phyloP scores from a whole-genome alignment of 805 yeast species.

The Teunomyces panamensis region DNA sequence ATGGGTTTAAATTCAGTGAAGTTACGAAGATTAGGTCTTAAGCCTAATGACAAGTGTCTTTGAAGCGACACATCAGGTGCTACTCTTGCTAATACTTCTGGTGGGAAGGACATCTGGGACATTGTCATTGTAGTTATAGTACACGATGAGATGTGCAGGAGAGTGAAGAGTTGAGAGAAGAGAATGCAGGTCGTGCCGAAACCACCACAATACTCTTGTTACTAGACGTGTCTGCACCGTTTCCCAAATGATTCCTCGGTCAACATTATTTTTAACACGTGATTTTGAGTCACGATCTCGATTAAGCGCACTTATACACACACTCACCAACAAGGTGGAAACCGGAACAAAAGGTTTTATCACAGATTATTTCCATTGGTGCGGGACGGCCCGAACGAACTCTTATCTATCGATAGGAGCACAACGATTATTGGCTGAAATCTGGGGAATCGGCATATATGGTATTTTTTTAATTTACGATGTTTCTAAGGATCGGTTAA shows the following conservation, averaged over 20 bases:
- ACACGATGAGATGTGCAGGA: not conserved
- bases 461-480: conserved; percentile 1
- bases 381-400: not conserved
- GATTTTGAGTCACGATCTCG: not conserved
- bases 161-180: not conserved
- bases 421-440: conserved; percentile 2
- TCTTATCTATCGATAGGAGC: not conserved
- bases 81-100: conserved; percentile 76
- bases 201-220: no score
- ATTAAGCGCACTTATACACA: not conserved
- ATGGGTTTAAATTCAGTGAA: conserved; percentile 71
- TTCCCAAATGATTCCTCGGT: no score
- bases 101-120: conserved; percentile 52
- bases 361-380: not conserved
- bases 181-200: not conserved
- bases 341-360: not conserved
- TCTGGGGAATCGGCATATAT: not conserved
- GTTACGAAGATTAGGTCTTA: conserved; percentile 72
- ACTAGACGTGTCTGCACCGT: not conserved
- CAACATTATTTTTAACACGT: not conserved
- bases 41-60: conserved; percentile 69
- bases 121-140: not conserved
- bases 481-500: not conserved
- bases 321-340: no score
- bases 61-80: conserved; percentile 84